These are phyloP conservation scores for Pseudonitzschia pungens DNA, from an alignment of 108 stramenopile genomes.

Conservation along the genomic window DNA sequence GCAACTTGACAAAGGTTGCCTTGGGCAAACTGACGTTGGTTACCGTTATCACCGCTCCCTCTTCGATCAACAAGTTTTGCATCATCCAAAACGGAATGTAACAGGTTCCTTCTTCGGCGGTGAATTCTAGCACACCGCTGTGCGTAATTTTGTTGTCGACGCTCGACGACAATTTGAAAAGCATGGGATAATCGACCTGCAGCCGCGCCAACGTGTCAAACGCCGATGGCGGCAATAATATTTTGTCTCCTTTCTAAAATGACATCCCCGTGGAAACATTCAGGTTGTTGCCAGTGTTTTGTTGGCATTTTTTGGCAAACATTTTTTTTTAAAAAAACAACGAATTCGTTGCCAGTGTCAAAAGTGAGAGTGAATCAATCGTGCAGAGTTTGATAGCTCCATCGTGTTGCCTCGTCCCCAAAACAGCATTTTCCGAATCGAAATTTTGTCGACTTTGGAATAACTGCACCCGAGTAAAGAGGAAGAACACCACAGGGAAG, in stretches of 20 bases:
- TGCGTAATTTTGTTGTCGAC: slow-evolving; percentile 71
- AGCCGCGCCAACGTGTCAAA: slow-evolving; percentile 94
- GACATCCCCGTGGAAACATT: no score
- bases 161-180: slow-evolving; percentile 76
- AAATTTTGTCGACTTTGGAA: no score
- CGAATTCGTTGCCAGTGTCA: no score
- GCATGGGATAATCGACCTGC: slow-evolving; percentile 94
- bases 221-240: slow-evolving; percentile 95
- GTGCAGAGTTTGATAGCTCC: no score
- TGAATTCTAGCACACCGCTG: slow-evolving; percentile 98
- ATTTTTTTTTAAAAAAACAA: no score
- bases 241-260: slow-evolving; percentile 92
- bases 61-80: slow-evolving; percentile 91
- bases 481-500: neutral
- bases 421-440: no score
- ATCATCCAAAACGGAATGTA: slow-evolving; percentile 99
- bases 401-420: no score
- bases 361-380: no score
- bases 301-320: no score
- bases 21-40: slow-evolving; percentile 94
- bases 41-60: slow-evolving; percentile 90
- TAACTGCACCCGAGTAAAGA: no score
- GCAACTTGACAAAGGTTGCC: slow-evolving; percentile 97
- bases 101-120: slow-evolving; percentile 96
- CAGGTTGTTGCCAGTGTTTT: no score